Base-by-base conservation (phyloP, 2,329 filamentous ascomycete genomes). In the Cercospora sp. region DNA sequence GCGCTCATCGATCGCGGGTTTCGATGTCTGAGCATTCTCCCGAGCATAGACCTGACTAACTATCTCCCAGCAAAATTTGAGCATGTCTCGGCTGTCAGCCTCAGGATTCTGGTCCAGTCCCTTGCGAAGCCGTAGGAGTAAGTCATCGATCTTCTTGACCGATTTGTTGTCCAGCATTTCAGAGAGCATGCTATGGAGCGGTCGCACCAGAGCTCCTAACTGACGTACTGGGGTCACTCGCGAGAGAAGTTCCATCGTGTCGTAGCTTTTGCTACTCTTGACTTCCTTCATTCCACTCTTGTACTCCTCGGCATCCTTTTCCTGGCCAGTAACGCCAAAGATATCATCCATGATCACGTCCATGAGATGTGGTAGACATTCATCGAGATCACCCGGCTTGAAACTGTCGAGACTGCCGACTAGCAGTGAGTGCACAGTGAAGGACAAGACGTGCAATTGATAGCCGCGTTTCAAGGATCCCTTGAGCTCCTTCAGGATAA, bases 251-350 rank as follows among this genome's bases (percentile, higher is more conserved):
- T 98, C 94, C 90, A 98, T 96, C 0, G 95, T 97, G 77, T 99
- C 96, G 75, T 94, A 97, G 77, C 94, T 97, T 84, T 98, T 99
- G 84, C 92, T 97, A 79, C 92, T 95, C 83, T 97, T 98, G 66
- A 99, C 90, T 81, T 99, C 95, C 80, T 96, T 97, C 90, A 96
- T 97, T 79, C 94, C 91, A 78, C 89, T 97, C 65, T 91, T 90
- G 78, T 99, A 99, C 63, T 94, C 95, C 74, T 97, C 93, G 0
- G 94, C 94, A 75, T 99, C 95, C 80, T 99, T 99, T 77, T 99
- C 94, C 80, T 97, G 91, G 1, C 95, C 95, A 36, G 91, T 91
- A 5, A 89, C 88, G 31, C 96, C 96, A 76, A 99, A 99, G 12
- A 96, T 95, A 77, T 99, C 96, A 75, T 99, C 95, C 92, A 99